Conservation (phyloP, 2,329 filamentous ascomycete genomes). For the Bipolaris zeicola region DNA sequence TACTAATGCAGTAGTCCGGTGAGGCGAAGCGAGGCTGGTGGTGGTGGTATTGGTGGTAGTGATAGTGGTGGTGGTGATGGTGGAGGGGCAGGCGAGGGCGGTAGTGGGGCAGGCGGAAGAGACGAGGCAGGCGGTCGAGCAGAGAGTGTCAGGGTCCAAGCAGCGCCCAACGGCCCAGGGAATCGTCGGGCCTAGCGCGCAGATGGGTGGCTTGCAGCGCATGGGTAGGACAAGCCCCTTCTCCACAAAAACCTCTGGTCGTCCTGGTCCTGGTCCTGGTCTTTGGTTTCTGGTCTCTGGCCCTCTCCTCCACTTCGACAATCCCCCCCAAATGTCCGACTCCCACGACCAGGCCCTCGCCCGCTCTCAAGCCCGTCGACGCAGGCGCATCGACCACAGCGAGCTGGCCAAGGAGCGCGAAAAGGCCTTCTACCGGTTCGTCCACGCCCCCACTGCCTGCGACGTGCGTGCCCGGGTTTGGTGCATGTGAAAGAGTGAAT, state of each 20-base stretch:
- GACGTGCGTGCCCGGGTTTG: no score
- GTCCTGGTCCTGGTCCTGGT: no score
- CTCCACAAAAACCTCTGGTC: conserved; percentile 11
- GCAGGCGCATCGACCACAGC: conserved; percentile 32
- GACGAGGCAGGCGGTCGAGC: neutral
- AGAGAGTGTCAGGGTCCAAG: neutral
- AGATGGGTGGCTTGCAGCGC: conserved; percentile 7
- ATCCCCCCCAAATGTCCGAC: conserved; percentile 15
- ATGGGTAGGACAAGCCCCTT: conserved; percentile 5
- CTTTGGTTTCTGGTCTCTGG: no score
- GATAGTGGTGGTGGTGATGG: neutral
- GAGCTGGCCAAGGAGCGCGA: conserved; percentile 42
- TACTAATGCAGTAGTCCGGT: no score
- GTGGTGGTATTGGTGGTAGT: neutral
- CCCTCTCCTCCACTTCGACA: conserved; percentile 2
- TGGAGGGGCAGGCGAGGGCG: neutral
- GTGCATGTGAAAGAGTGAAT: neutral
- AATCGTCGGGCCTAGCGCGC: neutral
- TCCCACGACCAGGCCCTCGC: conserved; percentile 16
- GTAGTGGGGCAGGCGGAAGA: neutral
- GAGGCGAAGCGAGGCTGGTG: neutral
- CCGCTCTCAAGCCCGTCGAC: conserved; percentile 19
- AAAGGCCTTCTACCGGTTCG: conserved; percentile 40
- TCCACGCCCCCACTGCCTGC: neutral
- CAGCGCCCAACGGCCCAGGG: neutral